These are phyloP conservation scores for Durotheca rogersii DNA, from an alignment of 495 filamentous ascomycete genomes.

Conservation along the genomic window DNA sequence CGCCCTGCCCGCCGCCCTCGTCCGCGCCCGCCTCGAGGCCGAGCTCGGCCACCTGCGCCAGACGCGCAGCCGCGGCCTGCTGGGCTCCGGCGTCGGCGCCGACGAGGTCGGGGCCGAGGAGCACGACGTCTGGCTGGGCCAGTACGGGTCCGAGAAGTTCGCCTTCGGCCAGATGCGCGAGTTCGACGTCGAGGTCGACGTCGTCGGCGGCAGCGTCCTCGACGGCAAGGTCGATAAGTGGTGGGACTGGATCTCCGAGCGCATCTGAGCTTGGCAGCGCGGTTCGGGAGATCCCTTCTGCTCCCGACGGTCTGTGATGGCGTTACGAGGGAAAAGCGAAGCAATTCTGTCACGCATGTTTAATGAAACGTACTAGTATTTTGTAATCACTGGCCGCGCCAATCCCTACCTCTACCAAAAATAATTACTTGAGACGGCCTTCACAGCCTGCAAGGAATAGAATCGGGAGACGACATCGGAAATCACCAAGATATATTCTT, in stretches of 20 bases:
- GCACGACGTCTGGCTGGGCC: slow-evolving; percentile 80
- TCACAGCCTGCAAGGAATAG: too few species aligned
- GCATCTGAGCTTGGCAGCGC: slow-evolving; percentile 25
- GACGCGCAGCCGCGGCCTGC: slow-evolving; percentile 73
- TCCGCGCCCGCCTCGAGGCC: slow-evolving; percentile 71
- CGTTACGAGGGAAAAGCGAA: too few species aligned
- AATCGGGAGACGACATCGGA: too few species aligned
- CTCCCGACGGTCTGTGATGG: too few species aligned
- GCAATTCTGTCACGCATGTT: too few species aligned
- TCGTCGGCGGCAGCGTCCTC: slow-evolving; percentile 74
- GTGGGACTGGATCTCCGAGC: slow-evolving; percentile 78
- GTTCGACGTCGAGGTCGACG: slow-evolving; percentile 74
- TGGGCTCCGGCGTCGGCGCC: slow-evolving; percentile 69
- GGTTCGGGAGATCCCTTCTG: background rate
- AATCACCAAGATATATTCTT: too few species aligned
- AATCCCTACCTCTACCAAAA: too few species aligned
- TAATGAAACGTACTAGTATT: too few species aligned
- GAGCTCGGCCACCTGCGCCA: slow-evolving; percentile 80
- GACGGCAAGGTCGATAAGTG: slow-evolving; percentile 74
- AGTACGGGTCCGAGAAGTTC: slow-evolving; percentile 73
- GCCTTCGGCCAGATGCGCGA: slow-evolving; percentile 79
- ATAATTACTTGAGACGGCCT: too few species aligned
- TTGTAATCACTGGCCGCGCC: too few species aligned
- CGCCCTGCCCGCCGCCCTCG: slow-evolving; percentile 76
- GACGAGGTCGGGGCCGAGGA: slow-evolving; percentile 60